These are phyloP conservation scores for Phytophthora sansomeana DNA, from an alignment of 352 stramenopile genomes.

Conservation along the genomic window DNA sequence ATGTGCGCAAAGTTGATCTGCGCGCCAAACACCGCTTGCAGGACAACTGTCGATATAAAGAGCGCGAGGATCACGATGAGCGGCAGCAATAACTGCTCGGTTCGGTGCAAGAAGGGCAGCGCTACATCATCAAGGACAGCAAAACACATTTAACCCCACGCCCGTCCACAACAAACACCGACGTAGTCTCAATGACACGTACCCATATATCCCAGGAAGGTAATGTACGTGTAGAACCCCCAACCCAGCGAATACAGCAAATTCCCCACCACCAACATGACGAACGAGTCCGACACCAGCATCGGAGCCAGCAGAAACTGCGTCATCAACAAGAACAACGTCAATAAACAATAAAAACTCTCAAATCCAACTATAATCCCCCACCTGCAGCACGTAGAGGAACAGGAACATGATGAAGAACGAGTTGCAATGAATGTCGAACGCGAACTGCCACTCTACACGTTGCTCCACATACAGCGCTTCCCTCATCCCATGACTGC, in stretches of 20 bases:
- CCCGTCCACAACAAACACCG: conserved; percentile 1
- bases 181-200: conserved; percentile 14
- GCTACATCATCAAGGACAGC: too few relatives aligned
- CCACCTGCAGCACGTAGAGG: conserved; percentile 93
- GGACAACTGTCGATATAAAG: conserved; percentile 85
- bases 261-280: conserved; percentile 93
- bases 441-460: conserved; percentile 99
- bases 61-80: conserved; percentile 77
- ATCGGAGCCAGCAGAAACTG: conserved; percentile 97
- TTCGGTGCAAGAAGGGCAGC: conserved; percentile 91
- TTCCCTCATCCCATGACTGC: conserved; percentile 74
- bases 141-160: background rate
- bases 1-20: conserved; percentile 79
- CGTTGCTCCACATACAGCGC: conserved; percentile 94
- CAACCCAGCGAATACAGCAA: conserved; percentile 94
- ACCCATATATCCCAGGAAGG: conserved; percentile 97
- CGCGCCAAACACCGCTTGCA: conserved; percentile 74
- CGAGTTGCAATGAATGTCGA: conserved; percentile 99
- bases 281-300: conserved; percentile 90
- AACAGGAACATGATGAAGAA: conserved; percentile 98
- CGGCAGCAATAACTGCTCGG: conserved; percentile 90
- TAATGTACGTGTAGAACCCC: conserved; percentile 98
- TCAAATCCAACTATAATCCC: too few relatives aligned
- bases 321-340: conserved; percentile 1
- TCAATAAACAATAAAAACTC: conserved; percentile 13